Base-by-base conservation (phyloP, 225 moss, liverwort and hornwort genomes). In the Pseudoscleropodium purum region DNA sequence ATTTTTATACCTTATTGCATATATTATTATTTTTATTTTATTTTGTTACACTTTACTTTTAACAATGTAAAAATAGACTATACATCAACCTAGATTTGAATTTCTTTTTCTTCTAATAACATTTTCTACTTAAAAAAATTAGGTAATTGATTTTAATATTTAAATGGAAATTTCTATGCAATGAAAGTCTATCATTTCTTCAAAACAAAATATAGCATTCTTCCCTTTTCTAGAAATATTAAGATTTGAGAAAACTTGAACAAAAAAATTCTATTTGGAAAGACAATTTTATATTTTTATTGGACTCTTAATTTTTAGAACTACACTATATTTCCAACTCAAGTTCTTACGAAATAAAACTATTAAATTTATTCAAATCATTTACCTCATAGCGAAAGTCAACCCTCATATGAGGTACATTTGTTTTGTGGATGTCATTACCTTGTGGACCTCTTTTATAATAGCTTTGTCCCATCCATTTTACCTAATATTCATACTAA, bases 391-490 rank as follows among this genome's bases (percentile, higher is more conserved):
- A 96, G 59, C 97, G 96, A 87, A 99, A 97, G 89, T 96, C 94
- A 64, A 97, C 96, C 65, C 99, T 93, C 95, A 99, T 99, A 67
- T 95, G 96, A 43, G 99, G 99, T 41, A 97, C 99, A 89, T 99
- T 99, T 79, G 99, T 99, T 90, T 99, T 99, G 80, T 97, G 99
- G 54, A 99, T 96, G 90, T 99, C 93, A 8, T 99, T 99, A 31
- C 97, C 99, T n/a, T 94, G 92, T 0, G 97, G 95, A 85, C 99
- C 99, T 87, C 96, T 92, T 90, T 91, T 91, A 47, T 89, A 96
- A 89, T 97, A 97, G 33, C 94, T 93, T 81, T 94, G 93, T 84
- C 99, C 99, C 73, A 97, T 95, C 99, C 99, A 99, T 86, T 92
- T 96, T 56, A 94, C 88, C 98, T 98, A 52, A 69, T 86, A 65